Evolutionary conservation across 2,329 filamentous ascomycete species (phyloP), one percentile per base, ranked within the genome.

Genomic region (Westerdykella aurantiaca): DNA sequence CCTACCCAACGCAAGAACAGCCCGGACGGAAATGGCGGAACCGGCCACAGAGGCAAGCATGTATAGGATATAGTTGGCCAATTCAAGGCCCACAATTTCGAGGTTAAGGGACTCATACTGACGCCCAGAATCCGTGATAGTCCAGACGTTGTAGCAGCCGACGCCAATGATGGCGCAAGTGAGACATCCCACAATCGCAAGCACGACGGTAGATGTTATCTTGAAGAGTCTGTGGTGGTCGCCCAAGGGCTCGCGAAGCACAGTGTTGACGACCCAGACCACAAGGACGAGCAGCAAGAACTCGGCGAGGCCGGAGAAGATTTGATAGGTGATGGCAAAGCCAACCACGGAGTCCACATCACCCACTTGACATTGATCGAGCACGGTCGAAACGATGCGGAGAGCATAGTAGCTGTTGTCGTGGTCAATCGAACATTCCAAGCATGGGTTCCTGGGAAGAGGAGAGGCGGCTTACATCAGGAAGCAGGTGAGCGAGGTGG

Each of bases 271-370:
- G 7, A 38, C 40, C 39, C 47, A 61, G 23, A 61, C 38, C 5
- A 57, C 49, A 2, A 59, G 44, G 6, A 58, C 48, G 1, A 64
- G 51, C 1, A 66, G 41, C 42, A 55, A 35, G 42, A 47, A 59
- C n/a, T 44, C 34, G 34, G 38, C 48, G 7, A 66, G 16, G n/a
- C 18, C 7, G 38, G 42, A 45, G 35, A 65, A 60, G 1, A 65
- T 37, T 3, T 1, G 34, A 14, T 21, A 43, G n/a, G 54, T 49
- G 22, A 59, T 55, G 17, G 16, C n/a, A 35, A 53, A 42, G n/a
- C 12, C 37, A 25, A 38, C 10, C 7, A 3, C 4, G 31, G 7
- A 22, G 23, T 48, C 22, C 22, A 39, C 46, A 39, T 17, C 33
- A 2, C 10, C 4, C 0, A 45, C 45, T 5, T 12, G 33, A 37